These are phyloP conservation scores for Pisolithus thermaeus DNA, from an alignment of 1,284 basidiomycete species.

Conservation along the genomic window DNA sequence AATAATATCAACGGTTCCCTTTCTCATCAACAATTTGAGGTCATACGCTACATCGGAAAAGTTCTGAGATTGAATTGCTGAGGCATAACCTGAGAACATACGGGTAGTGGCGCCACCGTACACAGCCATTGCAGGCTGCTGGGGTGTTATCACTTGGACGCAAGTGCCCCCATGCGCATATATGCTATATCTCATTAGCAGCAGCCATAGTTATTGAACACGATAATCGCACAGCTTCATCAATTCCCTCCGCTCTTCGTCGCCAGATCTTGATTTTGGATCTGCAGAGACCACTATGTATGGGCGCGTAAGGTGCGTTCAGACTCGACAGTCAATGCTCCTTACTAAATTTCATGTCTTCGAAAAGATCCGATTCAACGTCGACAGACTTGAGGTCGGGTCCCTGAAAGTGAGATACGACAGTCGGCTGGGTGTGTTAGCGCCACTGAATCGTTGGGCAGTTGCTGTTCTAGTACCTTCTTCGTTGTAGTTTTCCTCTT, in stretches of 20 bases:
- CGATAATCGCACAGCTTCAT: slow-evolving; percentile 49
- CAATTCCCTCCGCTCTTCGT: slow-evolving; percentile 61
- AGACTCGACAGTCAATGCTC: slow-evolving; percentile 5
- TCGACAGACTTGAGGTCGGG: slow-evolving; percentile 53
- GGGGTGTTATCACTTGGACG: slow-evolving; percentile 50
- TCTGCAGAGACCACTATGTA: slow-evolving; percentile 70
- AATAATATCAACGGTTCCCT: slow-evolving; percentile 63
- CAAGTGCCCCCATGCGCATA: slow-evolving; percentile 72
- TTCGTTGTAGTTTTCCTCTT: slow-evolving; percentile 53
- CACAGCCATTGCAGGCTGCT: slow-evolving; percentile 47
- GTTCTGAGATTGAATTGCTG: slow-evolving; percentile 1
- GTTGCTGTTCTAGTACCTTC: slow-evolving; percentile 36
- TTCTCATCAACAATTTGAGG: slow-evolving; percentile 58
- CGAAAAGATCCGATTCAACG: slow-evolving; percentile 62
- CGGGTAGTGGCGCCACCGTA: slow-evolving; percentile 63
- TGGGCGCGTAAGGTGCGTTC: background rate
- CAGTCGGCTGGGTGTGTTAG: slow-evolving; percentile 38
- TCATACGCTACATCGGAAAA: slow-evolving; percentile 48
- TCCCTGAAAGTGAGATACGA: slow-evolving; percentile 64
- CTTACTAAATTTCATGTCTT: slow-evolving; percentile 75
- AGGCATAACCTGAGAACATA: slow-evolving; percentile 28
- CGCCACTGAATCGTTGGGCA: background rate
- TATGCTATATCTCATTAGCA: slow-evolving; percentile 44
- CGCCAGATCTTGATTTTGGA: slow-evolving; percentile 61
- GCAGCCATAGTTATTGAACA: background rate